Percentiles rank a stretch among this genome's conserved stretches.
phyloP scores from a whole-genome alignment of 2,329 filamentous ascomycete genomes.

The Basipetospora chlamydospora region DNA sequence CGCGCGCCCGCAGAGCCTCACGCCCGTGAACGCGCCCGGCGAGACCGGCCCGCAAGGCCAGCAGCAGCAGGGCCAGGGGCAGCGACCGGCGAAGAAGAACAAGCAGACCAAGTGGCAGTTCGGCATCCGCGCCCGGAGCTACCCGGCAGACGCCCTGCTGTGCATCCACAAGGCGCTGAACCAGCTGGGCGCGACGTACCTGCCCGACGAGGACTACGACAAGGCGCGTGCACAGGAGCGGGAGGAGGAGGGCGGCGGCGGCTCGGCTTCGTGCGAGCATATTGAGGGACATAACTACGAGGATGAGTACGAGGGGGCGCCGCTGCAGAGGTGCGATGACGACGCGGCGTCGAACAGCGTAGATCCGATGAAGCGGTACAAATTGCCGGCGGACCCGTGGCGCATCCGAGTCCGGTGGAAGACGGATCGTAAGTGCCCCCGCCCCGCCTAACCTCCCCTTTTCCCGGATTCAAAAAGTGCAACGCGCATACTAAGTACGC shows the following conservation, averaged over 20 bases:
- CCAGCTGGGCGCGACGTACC: slow-evolving; percentile 81
- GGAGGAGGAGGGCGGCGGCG: neutral
- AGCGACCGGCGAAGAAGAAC: too few relatives aligned
- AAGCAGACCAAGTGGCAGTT: slow-evolving; percentile 95
- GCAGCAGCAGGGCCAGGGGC: too few relatives aligned
- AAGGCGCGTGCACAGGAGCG: slow-evolving; percentile 26
- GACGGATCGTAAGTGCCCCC: slow-evolving; percentile 51
- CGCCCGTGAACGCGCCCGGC: slow-evolving; percentile 42
- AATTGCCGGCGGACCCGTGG: slow-evolving; percentile 87
- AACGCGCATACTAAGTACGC: neutral
- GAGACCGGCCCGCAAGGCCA: too few relatives aligned
- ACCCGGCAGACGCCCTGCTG: slow-evolving; percentile 82
- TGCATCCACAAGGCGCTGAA: slow-evolving; percentile 88
- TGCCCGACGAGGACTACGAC: slow-evolving; percentile 48
- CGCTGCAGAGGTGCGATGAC: slow-evolving; percentile 18
- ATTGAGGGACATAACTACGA: too few relatives aligned
- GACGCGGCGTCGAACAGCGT: slow-evolving; percentile 25
- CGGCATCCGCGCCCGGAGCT: slow-evolving; percentile 86
- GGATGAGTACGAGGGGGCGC: slow-evolving; percentile 22
- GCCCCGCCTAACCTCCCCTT: neutral
- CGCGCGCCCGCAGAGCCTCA: slow-evolving; percentile 46
- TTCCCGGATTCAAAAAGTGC: too few relatives aligned
- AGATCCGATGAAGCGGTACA: slow-evolving; percentile 51
- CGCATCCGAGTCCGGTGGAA: slow-evolving; percentile 82
- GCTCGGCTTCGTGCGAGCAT: too few relatives aligned